A percentile compares a stretch with the other conserved stretches of the same genome.
These are phyloP conservation scores for Alopecurus myosuroides DNA, from an alignment of 176 grass and related monocot genomes.

Conservation along the genomic window DNA sequence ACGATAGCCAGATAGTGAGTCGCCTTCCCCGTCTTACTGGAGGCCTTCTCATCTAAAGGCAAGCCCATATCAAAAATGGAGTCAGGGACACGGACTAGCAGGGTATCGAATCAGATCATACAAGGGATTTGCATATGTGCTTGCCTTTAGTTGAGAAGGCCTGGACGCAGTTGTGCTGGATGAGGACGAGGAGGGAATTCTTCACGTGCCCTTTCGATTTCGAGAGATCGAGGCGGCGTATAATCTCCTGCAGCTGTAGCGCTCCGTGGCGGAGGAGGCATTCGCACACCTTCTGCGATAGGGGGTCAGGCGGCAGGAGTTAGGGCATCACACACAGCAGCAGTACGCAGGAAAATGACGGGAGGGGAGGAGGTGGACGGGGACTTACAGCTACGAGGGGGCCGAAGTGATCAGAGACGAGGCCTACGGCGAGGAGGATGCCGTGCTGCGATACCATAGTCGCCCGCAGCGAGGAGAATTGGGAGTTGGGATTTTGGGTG, in stretches of 20 bases:
- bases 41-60: too few species aligned
- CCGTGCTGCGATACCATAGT: constrained; percentile 62
- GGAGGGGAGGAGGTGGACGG: background rate
- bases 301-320: background rate
- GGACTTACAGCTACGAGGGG: constrained; percentile 54
- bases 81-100: background rate
- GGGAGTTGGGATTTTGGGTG: background rate
- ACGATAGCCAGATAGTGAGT: constrained; percentile 71
- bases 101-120: background rate
- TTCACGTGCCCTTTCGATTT: constrained; percentile 51
- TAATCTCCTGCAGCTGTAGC: constrained; percentile 60
- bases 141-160: constrained; percentile 53
- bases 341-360: background rate
- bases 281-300: constrained; percentile 61
- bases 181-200: constrained; percentile 82
- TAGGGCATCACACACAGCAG: background rate
- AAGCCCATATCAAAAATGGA: too few species aligned
- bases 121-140: background rate
- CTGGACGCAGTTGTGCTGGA: constrained; percentile 93
- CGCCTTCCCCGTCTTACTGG: too few species aligned
- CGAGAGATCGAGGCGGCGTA: constrained; percentile 38
- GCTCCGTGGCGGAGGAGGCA: constrained; percentile 63
- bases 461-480: background rate
- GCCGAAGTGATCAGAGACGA: constrained; percentile 76
- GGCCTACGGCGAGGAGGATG: constrained; percentile 39